Evolutionary conservation across 2,329 filamentous ascomycete species (phyloP), one percentile per base, ranked within the genome.

Genomic region (Fusarium concolor): DNA sequence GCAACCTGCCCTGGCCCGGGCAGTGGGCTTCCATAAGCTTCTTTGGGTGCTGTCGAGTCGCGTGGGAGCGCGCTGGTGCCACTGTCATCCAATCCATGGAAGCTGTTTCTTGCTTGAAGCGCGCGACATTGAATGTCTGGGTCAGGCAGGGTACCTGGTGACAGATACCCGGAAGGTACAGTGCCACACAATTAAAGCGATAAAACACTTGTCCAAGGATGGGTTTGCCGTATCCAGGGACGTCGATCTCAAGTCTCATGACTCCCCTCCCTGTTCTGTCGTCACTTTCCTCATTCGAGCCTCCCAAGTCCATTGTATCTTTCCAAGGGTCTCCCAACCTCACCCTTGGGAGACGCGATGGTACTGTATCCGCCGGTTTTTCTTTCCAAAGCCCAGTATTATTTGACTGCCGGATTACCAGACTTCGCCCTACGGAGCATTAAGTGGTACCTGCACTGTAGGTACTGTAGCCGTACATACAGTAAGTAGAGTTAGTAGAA

Each of bases 251-350:
- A 54, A 57, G 67, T 71, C 67, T 35, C 67, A 67, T 72, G 69
- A 73, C 65, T 33, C 31, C 29, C 29, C 29, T 68, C 62, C 62
- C 50, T 62, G 50, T 56, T 53, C 42, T 70, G 71, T 74, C 71
- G 69, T 71, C 71, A 74, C 71, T 72, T 70, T 67, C 67, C 65
- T 47, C 24, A 56, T 68, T 61, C 18, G 60, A 57, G n/a, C 14
- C 20, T n/a, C 50, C 37, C 35, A 51, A 46, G 35, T 41, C 24
- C 33, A 58, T 56, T 68, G 47, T 52, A 43, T 31, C 47, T 56
- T 67, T 67, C 18, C 65, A 66, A 60, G 66, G 67, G 67, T 70
- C 54, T 59, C 39, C 41, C 54, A 47, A 57, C 47, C 41, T 67
- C 45, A 31, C 43, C 35, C 46, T 29, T 62, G 56, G 47, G 45